Conservation (phyloP, 768 basidiomycete genomes). For the Kondoa subrosea region DNA sequence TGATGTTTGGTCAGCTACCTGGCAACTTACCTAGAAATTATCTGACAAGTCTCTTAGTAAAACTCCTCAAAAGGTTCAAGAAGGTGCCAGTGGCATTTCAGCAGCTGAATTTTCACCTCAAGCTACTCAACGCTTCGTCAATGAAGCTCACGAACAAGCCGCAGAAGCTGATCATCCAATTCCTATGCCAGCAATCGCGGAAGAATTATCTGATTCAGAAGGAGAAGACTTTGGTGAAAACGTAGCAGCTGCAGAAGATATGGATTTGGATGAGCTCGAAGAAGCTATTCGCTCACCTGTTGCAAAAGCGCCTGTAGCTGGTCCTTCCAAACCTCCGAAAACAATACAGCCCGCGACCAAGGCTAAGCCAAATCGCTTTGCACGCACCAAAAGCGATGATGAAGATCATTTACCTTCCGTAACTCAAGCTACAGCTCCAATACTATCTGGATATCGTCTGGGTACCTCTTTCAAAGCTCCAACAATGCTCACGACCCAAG, state of each 20-base stretch:
- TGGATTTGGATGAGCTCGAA: background rate
- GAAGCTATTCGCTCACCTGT: background rate
- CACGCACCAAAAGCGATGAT: background rate
- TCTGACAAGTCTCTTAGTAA: too few relatives aligned
- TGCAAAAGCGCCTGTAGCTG: background rate
- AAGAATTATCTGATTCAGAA: background rate
- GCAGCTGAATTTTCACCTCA: background rate
- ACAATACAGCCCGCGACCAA: background rate
- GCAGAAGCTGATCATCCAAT: background rate
- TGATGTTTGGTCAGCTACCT: slow-evolving; percentile 13
- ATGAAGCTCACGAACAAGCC: background rate
- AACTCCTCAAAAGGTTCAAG: background rate
- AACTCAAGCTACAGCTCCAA: background rate
- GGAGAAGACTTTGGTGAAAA: background rate
- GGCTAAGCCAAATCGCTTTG: background rate
- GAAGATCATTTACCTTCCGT: background rate
- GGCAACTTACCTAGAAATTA: too few relatives aligned
- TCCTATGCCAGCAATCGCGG: background rate
- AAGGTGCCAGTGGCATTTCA: background rate
- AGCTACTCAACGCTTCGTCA: background rate
- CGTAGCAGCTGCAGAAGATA: background rate
- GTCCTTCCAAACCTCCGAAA: background rate
- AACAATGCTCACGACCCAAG: background rate
- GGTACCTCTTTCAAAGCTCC: background rate
- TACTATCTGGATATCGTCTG: background rate